A percentile compares a stretch with the other conserved stretches of the same genome.
These are phyloP conservation scores for Claviceps arundinis DNA, from an alignment of 2,329 filamentous ascomycete genomes.

Conservation along the genomic window DNA sequence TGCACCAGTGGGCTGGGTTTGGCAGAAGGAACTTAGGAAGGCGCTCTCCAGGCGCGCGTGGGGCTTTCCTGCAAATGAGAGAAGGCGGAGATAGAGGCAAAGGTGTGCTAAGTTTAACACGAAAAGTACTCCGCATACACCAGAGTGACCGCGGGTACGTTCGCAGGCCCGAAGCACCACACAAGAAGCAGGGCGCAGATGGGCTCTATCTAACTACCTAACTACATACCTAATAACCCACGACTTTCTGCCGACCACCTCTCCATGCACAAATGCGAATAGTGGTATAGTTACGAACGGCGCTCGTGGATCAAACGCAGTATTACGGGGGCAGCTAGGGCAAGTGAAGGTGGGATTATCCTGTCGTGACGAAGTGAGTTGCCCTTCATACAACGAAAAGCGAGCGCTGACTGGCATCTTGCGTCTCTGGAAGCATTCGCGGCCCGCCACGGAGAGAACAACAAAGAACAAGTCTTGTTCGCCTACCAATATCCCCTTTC, in stretches of 20 bases:
- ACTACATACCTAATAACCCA: neutral
- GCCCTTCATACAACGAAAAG: neutral
- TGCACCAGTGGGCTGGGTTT: neutral
- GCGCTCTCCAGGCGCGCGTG: constrained; percentile 1
- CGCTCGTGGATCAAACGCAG: neutral
- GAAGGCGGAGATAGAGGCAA: neutral
- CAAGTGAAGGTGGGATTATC: neutral
- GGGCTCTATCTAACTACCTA: neutral
- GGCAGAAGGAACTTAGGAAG: constrained; percentile 4
- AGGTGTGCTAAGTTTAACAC: neutral
- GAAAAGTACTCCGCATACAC: neutral
- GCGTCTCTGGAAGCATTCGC: neutral
- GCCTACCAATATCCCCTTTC: neutral
- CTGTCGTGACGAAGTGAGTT: neutral
- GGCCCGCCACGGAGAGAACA: neutral
- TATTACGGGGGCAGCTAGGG: neutral
- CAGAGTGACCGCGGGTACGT: too few relatives aligned
- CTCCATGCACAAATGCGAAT: too few relatives aligned
- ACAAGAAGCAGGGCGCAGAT: neutral
- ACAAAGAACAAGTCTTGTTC: neutral
- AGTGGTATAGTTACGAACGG: neutral
- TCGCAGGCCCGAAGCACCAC: too few relatives aligned
- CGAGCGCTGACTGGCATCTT: neutral
- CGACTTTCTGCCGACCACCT: neutral
- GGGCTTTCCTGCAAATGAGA: neutral